A percentile compares a stretch with the other conserved stretches of the same genome.
Evolutionary conservation across 805 yeast genomes (phyloP).

Genomic region (Spathaspora sp.): DNA sequence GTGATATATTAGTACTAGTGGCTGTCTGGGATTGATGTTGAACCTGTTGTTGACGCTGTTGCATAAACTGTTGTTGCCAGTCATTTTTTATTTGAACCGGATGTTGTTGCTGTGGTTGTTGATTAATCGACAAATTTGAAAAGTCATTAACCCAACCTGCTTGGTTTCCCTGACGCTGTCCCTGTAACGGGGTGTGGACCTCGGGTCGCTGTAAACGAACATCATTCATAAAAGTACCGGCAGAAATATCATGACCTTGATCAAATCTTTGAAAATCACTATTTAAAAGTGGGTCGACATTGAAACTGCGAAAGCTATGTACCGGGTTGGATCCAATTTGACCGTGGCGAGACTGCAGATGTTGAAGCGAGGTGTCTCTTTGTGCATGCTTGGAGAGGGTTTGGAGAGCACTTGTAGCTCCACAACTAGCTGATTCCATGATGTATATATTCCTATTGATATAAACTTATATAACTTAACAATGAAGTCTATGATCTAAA

Average conservation of each 20-base stretch:
- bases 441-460: neutral
- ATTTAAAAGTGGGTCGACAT: conserved; percentile 32
- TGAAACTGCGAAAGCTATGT: conserved; percentile 14
- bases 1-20: conserved; percentile 5
- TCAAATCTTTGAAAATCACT: conserved; percentile 35
- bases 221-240: conserved; percentile 6
- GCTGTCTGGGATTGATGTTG: conserved; percentile 8
- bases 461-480: too few species aligned
- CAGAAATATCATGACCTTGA: conserved; percentile 14
- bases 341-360: conserved; percentile 16
- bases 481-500: too few species aligned
- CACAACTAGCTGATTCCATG: conserved; percentile 40
- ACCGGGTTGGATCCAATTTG: conserved; percentile 5
- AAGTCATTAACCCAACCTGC: conserved; percentile 30
- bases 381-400: conserved; percentile 40
- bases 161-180: conserved; percentile 4
- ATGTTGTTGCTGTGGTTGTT: conserved; percentile 9
- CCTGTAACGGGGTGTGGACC: conserved; percentile 6
- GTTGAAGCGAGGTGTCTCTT: conserved; percentile 37
- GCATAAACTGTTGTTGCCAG: conserved; percentile 11
- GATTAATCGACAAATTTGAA: conserved; percentile 18
- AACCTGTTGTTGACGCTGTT: conserved; percentile 6
- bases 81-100: conserved; percentile 6
- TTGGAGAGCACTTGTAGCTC: conserved; percentile 42
- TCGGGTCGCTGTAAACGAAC: neutral